phyloP scores from a whole-genome alignment of 75 land plant species.

The Pinus albicaulis region DNA sequence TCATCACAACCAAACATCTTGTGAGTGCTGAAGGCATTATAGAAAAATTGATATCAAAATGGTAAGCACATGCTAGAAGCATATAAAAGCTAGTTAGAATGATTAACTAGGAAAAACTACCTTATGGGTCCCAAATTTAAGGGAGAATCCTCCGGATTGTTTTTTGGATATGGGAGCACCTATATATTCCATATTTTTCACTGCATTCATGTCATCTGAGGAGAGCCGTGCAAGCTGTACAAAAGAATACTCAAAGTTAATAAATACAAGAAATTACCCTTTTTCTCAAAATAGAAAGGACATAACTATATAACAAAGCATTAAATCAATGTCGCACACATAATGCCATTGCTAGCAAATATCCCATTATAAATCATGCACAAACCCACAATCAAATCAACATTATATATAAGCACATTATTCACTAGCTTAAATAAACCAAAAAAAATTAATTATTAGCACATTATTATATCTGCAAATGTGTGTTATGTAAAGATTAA shows the following conservation, averaged over 20 bases:
- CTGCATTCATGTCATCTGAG: conserved; percentile 84
- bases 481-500: no score
- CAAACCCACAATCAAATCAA: no score
- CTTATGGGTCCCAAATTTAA: conserved; percentile 85
- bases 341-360: neutral
- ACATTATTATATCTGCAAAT: no score
- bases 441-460: no score
- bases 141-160: conserved; percentile 64
- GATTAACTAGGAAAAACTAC: conserved; percentile 23
- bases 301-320: neutral
- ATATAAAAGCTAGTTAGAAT: neutral
- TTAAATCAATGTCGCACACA: no score
- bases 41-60: neutral
- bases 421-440: no score
- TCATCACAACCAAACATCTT: neutral
- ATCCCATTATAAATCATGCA: neutral
- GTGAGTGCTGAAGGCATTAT: neutral
- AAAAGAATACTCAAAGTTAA: neutral
- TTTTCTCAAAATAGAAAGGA: neutral
- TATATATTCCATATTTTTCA: conserved; percentile 75
- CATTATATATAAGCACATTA: no score
- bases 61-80: neutral
- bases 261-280: neutral
- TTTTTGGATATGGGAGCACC: conserved; percentile 81
- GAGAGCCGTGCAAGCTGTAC: conserved; percentile 78